Conservation (phyloP, 208 protist species). For the Trichomonas tenax region DNA sequence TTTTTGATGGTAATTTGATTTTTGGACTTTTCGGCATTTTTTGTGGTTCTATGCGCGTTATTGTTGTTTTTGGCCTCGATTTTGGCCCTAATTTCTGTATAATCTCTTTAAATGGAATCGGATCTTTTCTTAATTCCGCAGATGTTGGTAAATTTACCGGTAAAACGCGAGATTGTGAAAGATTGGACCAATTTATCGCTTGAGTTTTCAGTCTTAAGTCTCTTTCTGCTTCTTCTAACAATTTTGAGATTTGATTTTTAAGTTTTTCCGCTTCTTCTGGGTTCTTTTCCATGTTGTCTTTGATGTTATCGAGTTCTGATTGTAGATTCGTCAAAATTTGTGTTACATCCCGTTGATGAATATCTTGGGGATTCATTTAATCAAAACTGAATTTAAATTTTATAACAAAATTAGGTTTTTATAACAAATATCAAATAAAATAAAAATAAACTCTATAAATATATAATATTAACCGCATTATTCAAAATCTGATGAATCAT, state of each 20-base stretch:
- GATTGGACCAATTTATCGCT: neutral
- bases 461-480: neutral
- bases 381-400: too few relatives aligned
- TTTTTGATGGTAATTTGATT: neutral
- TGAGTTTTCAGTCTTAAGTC: neutral
- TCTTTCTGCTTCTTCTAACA: neutral
- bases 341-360: neutral
- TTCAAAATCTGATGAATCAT: neutral
- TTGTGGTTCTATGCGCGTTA: neutral
- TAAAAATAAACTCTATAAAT: neutral
- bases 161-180: neutral
- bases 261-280: neutral
- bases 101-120: neutral
- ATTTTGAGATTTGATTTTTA: neutral
- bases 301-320: neutral
- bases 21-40: neutral
- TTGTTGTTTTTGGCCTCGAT: neutral
- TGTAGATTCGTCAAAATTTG: neutral
- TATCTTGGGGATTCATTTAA: neutral
- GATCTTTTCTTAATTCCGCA: neutral
- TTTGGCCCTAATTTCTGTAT: neutral
- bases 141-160: neutral
- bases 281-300: neutral
- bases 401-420: too few relatives aligned
- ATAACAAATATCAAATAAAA: neutral